Conservation (phyloP, 192 early-diverging fungal genomes). For the Podila horticola region DNA sequence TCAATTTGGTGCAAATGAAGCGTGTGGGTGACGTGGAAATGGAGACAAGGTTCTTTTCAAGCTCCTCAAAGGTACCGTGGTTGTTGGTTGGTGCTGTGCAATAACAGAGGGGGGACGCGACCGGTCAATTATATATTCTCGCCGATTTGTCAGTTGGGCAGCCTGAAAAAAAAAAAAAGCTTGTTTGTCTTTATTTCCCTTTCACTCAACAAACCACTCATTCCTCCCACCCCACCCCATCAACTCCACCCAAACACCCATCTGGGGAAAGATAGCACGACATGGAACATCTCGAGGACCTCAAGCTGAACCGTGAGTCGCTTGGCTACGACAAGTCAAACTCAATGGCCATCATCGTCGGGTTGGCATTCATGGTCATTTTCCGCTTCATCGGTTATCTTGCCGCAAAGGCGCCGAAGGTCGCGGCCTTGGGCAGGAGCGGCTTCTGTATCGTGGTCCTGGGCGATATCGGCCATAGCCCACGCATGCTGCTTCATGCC, state of each 20-base stretch:
- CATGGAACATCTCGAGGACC: slow-evolving; percentile 9
- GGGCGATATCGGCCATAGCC: slow-evolving; percentile 87
- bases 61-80: too few relatives aligned
- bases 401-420: slow-evolving; percentile 34
- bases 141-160: neutral
- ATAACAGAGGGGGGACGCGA: too few relatives aligned
- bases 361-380: slow-evolving; percentile 49
- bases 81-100: too few relatives aligned
- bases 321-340: slow-evolving; percentile 49
- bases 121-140: neutral
- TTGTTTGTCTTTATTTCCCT: neutral
- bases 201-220: neutral
- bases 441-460: slow-evolving; percentile 70
- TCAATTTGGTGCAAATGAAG: too few relatives aligned
- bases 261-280: neutral
- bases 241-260: neutral
- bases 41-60: too few relatives aligned
- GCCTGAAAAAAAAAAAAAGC: neutral
- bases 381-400: slow-evolving; percentile 49
- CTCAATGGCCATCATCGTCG: slow-evolving; percentile 46
- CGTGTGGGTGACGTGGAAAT: too few relatives aligned
- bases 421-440: slow-evolving; percentile 27
- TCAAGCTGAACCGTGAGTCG: slow-evolving; percentile 32
- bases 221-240: neutral
- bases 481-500: slow-evolving; percentile 95